These are phyloP conservation scores for Ogataea chonburiensis DNA, from an alignment of 805 yeast species.

Conservation along the genomic window DNA sequence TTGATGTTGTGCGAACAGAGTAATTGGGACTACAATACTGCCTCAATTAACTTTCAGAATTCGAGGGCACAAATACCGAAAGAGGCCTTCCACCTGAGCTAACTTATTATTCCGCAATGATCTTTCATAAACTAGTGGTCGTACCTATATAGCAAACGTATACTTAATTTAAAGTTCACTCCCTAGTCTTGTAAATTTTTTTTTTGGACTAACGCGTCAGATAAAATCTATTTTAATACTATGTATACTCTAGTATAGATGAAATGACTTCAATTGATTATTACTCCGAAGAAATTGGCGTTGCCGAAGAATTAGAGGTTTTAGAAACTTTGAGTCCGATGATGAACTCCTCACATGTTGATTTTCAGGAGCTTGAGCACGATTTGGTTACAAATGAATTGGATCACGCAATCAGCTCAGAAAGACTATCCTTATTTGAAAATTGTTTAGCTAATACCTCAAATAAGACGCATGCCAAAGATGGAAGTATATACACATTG, in stretches of 20 bases:
- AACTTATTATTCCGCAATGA: no score
- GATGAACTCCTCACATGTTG: background rate
- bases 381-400: background rate
- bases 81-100: slow-evolving; percentile 43
- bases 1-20: slow-evolving; percentile 85
- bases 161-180: no score
- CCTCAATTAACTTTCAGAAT: slow-evolving; percentile 67
- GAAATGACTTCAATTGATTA: slow-evolving; percentile 21
- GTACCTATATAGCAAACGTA: no score
- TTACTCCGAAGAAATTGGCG: slow-evolving; percentile 28
- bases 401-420: background rate
- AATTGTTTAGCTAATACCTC: background rate
- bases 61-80: slow-evolving; percentile 56
- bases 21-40: slow-evolving; percentile 72
- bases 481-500: no score
- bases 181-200: no score
- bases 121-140: no score
- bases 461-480: no score
- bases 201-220: no score
- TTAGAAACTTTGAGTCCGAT: slow-evolving; percentile 21
- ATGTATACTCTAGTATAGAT: no score
- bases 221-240: no score
- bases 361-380: background rate
- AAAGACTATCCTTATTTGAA: background rate
- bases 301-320: slow-evolving; percentile 22